Percentiles rank a stretch among this genome's conserved stretches.
Evolutionary conservation across 495 filamentous ascomycete species (phyloP).

Genomic region (Lasiosphaeris hirsuta): DNA sequence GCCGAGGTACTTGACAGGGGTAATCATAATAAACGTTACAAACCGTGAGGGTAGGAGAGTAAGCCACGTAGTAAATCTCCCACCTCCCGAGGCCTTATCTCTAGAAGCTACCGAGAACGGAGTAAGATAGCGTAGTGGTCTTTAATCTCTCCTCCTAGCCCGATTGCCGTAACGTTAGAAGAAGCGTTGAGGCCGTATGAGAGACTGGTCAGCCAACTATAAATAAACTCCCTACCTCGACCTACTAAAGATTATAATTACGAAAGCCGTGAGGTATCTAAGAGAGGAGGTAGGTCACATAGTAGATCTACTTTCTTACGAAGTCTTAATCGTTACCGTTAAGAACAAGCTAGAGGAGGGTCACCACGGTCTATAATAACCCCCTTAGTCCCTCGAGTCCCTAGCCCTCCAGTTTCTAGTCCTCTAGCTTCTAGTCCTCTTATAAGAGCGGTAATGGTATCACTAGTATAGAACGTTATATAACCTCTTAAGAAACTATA

Average conservation of each 20-base stretch:
- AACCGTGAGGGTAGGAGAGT: background rate
- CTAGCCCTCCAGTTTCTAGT: background rate
- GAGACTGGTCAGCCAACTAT: constrained; percentile 1
- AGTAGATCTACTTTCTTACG: constrained; percentile 1
- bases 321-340: background rate
- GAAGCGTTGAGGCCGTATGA: background rate
- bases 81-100: background rate
- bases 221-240: background rate
- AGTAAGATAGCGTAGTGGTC: background rate
- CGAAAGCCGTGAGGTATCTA: background rate
- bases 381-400: background rate
- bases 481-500: constrained; percentile 1
- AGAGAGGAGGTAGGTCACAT: background rate
- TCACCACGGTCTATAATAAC: background rate
- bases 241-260: background rate
- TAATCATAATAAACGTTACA: background rate
- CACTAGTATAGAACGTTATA: background rate
- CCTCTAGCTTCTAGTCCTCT: constrained; percentile 2
- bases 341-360: background rate
- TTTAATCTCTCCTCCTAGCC: constrained; percentile 1
- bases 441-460: background rate
- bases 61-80: background rate
- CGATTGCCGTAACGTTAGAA: background rate
- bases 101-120: background rate
- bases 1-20: constrained; percentile 1